phyloP scores from a whole-genome alignment of 257 asterid genomes.

The Forsythia viridissima region DNA sequence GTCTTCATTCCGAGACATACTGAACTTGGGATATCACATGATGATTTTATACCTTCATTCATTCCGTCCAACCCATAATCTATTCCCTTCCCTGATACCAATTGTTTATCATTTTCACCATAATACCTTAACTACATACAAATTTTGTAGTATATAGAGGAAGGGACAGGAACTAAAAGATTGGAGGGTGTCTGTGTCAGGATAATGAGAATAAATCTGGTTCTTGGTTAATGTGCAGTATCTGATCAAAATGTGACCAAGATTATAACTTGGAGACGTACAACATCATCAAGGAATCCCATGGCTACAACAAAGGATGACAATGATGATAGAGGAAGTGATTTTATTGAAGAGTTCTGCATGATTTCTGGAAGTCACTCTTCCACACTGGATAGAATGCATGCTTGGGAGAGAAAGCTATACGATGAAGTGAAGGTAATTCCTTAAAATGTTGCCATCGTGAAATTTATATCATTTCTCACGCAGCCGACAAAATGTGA shows the following conservation, averaged over 20 bases:
- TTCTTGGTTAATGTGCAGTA: constrained; percentile 24
- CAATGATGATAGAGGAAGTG: constrained; percentile 84
- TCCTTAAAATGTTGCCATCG: background rate
- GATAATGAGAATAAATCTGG: background rate
- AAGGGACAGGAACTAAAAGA: background rate
- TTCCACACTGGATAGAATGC: constrained; percentile 86
- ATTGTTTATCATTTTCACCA: background rate
- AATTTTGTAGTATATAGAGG: background rate
- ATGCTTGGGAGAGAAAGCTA: constrained; percentile 98
- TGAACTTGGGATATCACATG: background rate
- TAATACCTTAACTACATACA: background rate
- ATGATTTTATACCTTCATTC: background rate
- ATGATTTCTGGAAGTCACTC: constrained; percentile 99
- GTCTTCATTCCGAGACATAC: background rate
- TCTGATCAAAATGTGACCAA: constrained; percentile 63
- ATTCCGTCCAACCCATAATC: background rate
- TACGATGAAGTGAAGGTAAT: constrained; percentile 96
- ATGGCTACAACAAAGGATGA: constrained; percentile 70
- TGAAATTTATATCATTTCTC: background rate
- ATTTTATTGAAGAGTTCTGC: constrained; percentile 86
- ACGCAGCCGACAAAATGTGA: background rate
- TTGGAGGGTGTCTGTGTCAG: no score
- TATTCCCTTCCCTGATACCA: background rate
- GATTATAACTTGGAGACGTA: constrained; percentile 89
- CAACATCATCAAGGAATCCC: constrained; percentile 90